Conservation (phyloP, 768 basidiomycete species). For the Lactarius quietus region DNA sequence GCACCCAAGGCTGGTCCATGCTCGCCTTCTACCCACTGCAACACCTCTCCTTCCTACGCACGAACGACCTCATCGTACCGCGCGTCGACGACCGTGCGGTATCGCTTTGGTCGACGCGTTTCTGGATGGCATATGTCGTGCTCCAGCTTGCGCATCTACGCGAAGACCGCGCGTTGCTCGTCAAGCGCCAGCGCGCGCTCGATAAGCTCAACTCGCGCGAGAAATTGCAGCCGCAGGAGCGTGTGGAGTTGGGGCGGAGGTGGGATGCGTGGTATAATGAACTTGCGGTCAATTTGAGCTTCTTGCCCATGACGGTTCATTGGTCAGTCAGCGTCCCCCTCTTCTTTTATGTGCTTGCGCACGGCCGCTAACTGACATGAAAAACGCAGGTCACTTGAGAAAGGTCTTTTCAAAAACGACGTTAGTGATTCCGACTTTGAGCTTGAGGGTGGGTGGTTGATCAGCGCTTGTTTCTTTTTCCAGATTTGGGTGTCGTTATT, state of each 20-base stretch:
- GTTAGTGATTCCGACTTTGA: not conserved
- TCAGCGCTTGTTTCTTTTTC: not conserved
- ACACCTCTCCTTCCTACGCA: conserved; percentile 64
- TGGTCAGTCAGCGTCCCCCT: conserved; percentile 48
- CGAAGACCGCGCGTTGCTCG: conserved; percentile 62
- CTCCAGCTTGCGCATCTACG: conserved; percentile 72
- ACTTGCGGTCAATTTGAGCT: conserved; percentile 64
- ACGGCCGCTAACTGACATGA: not conserved
- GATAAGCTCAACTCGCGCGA: conserved; percentile 27
- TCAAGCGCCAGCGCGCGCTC: conserved; percentile 50
- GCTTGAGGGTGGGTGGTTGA: not conserved
- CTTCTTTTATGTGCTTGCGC: too few relatives aligned
- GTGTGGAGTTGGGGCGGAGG: conserved; percentile 50
- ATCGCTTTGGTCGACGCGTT: conserved; percentile 70
- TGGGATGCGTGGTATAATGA: conserved; percentile 73
- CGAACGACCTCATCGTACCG: conserved; percentile 52
- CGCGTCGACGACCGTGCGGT: conserved; percentile 46
- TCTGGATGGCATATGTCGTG: conserved; percentile 76
- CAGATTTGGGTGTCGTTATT: conserved; percentile 20
- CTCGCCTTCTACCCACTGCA: conserved; percentile 77
- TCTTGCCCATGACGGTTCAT: conserved; percentile 81
- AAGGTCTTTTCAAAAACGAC: conserved; percentile 25
- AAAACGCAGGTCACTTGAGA: conserved; percentile 21
- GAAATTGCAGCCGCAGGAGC: conserved; percentile 55
- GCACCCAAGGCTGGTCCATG: conserved; percentile 77